These are phyloP conservation scores for Septoria linicola DNA, from an alignment of 2,329 filamentous ascomycete genomes.

Conservation along the genomic window DNA sequence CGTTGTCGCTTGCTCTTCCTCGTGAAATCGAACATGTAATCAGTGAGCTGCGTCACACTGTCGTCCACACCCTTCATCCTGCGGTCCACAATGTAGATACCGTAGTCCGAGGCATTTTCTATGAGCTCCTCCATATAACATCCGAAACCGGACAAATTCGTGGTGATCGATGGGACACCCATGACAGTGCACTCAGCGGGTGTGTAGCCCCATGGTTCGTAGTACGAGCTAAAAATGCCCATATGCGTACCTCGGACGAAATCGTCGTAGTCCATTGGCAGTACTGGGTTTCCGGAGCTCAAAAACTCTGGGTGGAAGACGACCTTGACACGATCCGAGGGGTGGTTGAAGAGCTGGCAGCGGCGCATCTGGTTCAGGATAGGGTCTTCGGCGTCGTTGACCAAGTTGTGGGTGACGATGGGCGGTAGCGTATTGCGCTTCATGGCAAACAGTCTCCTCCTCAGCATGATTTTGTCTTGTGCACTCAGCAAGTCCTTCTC, in stretches of 20 bases:
- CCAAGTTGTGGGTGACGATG: constrained; percentile 98
- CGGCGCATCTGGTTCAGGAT: constrained; percentile 93
- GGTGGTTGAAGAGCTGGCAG: constrained; percentile 96
- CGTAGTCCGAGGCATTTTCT: constrained; percentile 95
- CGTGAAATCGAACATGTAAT: constrained; percentile 91
- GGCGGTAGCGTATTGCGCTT: constrained; percentile 87
- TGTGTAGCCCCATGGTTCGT: constrained; percentile 99
- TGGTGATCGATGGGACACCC: constrained; percentile 97
- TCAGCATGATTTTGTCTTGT: constrained; percentile 88
- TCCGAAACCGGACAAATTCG: constrained; percentile 94
- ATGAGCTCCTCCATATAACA: constrained; percentile 99
- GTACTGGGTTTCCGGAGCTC: constrained; percentile 89
- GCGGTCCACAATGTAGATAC: constrained; percentile 98
- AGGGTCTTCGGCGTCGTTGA: constrained; percentile 88
- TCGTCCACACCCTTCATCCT: constrained; percentile 94
- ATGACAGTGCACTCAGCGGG: constrained; percentile 98
- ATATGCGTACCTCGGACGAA: constrained; percentile 96
- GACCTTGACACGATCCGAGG: constrained; percentile 91
- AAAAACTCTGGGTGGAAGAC: constrained; percentile 98
- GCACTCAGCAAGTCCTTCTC: constrained; percentile 93
- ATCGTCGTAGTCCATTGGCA: constrained; percentile 96
- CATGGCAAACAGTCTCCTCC: constrained; percentile 92
- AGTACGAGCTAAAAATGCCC: constrained; percentile 95
- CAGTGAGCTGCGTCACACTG: constrained; percentile 90
- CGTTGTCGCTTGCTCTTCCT: constrained; percentile 91